These are phyloP conservation scores for Eustoma russellianum DNA, from an alignment of 257 asterid genomes.

Conservation along the genomic window DNA sequence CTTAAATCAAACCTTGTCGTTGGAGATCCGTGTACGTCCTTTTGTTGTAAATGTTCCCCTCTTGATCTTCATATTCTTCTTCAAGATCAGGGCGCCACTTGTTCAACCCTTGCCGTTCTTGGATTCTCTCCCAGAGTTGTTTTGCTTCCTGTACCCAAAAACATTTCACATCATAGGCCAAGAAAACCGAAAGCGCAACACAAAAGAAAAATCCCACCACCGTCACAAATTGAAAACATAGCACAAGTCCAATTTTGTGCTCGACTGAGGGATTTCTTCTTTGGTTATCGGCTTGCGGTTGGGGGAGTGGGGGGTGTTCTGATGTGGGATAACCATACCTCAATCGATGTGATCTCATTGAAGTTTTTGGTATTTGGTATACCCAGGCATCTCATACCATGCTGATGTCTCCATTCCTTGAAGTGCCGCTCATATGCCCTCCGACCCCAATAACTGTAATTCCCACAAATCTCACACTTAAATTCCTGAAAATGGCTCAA, in stretches of 20 bases:
- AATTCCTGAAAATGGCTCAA: constrained; percentile 52
- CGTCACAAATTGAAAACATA: background rate
- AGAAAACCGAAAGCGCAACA: background rate
- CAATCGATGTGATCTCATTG: constrained; percentile 85
- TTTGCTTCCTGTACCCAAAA: constrained; percentile 67
- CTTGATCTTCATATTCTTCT: constrained; percentile 95
- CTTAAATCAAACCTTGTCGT: constrained; percentile 90
- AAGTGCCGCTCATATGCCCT: constrained; percentile 99
- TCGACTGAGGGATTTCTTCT: too few species aligned
- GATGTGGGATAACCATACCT: constrained; percentile 26
- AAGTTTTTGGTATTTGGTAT: constrained; percentile 95
- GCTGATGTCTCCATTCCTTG: constrained; percentile 98
- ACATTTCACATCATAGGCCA: background rate
- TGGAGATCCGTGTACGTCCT: constrained; percentile 93
- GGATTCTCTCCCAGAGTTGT: constrained; percentile 90
- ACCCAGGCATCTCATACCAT: constrained; percentile 98
- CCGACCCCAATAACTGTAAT: constrained; percentile 99
- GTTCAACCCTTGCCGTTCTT: constrained; percentile 71
- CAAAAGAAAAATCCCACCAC: background rate
- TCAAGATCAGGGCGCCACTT: constrained; percentile 99
- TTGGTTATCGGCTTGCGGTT: too few species aligned
- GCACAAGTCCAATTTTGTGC: too few species aligned
- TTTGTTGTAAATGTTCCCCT: constrained; percentile 96
- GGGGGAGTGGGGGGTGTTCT: too few species aligned
- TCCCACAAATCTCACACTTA: constrained; percentile 98